Evolutionary conservation across 768 basidiomycete species (phyloP).

Genomic region (Hortiboletus flavorubellus): DNA sequence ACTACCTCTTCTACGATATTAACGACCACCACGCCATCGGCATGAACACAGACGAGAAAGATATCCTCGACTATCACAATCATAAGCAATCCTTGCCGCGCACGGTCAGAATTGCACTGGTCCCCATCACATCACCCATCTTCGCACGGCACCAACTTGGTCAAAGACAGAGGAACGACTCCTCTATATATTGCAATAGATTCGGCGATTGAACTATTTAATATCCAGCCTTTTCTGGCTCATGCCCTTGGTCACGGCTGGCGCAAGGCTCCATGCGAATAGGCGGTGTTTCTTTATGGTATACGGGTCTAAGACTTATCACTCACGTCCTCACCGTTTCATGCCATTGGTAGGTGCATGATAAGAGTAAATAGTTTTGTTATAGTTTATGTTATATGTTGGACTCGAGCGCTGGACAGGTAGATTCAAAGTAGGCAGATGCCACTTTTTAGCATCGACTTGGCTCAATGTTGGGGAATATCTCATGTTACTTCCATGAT

Average conservation of each 20-base stretch:
- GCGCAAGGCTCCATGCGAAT: slow-evolving; percentile 10
- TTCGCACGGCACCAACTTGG: slow-evolving; percentile 8
- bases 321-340: neutral
- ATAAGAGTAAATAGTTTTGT: slow-evolving; percentile 16
- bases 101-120: slow-evolving; percentile 9
- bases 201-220: slow-evolving; percentile 20
- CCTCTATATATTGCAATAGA: slow-evolving; percentile 24
- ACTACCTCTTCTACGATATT: slow-evolving; percentile 16
- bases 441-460: neutral
- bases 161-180: slow-evolving; percentile 17
- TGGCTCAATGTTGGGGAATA: neutral
- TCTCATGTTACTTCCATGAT: neutral
- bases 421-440: slow-evolving; percentile 5
- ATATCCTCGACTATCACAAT: slow-evolving; percentile 1
- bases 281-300: slow-evolving; percentile 19
- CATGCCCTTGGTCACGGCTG: slow-evolving; percentile 6
- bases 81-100: slow-evolving; percentile 7
- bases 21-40: slow-evolving; percentile 20
- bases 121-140: slow-evolving; percentile 3
- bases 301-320: slow-evolving; percentile 1
- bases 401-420: slow-evolving; percentile 1
- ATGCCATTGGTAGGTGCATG: slow-evolving; percentile 10
- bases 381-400: slow-evolving; percentile 25
- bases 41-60: slow-evolving; percentile 13
- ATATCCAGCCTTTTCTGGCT: slow-evolving; percentile 17